phyloP scores from a whole-genome alignment of 345 rosid genomes.

The Pseudoturritis turrita region DNA sequence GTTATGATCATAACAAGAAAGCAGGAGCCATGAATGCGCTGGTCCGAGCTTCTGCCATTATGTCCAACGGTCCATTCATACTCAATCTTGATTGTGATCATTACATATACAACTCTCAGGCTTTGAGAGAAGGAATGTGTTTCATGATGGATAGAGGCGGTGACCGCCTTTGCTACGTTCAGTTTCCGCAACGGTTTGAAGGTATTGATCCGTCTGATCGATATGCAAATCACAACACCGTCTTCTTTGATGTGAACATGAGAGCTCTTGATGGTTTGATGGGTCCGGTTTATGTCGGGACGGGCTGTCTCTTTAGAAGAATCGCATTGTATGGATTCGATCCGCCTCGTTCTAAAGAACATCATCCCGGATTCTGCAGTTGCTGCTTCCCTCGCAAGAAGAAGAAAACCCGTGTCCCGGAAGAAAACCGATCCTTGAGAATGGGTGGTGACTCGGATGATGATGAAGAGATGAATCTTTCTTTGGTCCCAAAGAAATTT shows the following conservation, averaged over 20 bases:
- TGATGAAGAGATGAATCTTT: slow-evolving; percentile 88
- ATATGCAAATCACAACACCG: slow-evolving; percentile 95
- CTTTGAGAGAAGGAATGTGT: slow-evolving; percentile 99
- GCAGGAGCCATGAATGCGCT: slow-evolving; percentile 99
- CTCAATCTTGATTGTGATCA: slow-evolving; percentile 98
- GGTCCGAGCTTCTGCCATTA: slow-evolving; percentile 96
- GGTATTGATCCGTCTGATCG: slow-evolving; percentile 99
- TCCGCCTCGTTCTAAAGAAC: slow-evolving; percentile 86
- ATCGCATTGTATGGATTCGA: slow-evolving; percentile 90
- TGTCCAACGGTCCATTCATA: slow-evolving; percentile 98
- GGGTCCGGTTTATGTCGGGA: slow-evolving; percentile 98
- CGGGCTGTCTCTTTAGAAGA: slow-evolving; percentile 96
- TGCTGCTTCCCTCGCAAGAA: slow-evolving; percentile 67
- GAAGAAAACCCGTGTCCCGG: slow-evolving; percentile 55
- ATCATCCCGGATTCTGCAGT: slow-evolving; percentile 70
- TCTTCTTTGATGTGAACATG: slow-evolving; percentile 97
- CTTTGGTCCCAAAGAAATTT: slow-evolving; percentile 71
- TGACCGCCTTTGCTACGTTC: slow-evolving; percentile 88
- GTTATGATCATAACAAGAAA: slow-evolving; percentile 98
- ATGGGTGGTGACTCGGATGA: slow-evolving; percentile 94
- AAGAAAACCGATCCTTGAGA: slow-evolving; percentile 80
- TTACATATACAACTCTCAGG: slow-evolving; percentile 92
- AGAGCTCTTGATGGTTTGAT: slow-evolving; percentile 97
- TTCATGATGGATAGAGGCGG: slow-evolving; percentile 99
- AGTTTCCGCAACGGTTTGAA: slow-evolving; percentile 97